phyloP scores from a whole-genome alignment of 2,329 filamentous ascomycete genomes.

The Atkinsonella hypoxylon region DNA sequence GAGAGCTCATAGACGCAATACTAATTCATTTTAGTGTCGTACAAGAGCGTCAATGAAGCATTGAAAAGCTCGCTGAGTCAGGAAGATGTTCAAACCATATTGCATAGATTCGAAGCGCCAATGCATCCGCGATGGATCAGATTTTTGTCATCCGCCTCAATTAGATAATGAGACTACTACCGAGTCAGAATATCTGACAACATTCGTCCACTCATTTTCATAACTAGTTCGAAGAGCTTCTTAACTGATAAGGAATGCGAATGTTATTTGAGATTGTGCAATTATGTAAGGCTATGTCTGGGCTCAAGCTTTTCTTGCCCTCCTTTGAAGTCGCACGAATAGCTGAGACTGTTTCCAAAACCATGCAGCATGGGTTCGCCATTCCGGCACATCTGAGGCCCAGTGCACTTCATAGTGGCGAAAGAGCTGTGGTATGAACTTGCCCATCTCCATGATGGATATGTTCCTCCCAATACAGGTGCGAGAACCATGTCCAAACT shows the following conservation, averaged over 20 bases:
- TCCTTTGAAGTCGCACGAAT: not conserved
- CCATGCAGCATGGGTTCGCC: constrained; percentile 3
- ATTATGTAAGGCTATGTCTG: too few relatives aligned
- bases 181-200: too few relatives aligned
- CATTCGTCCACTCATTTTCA: too few relatives aligned
- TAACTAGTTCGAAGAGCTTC: too few relatives aligned
- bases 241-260: too few relatives aligned
- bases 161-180: not conserved
- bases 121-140: constrained; percentile 10
- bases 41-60: constrained; percentile 5
- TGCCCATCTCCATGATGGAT: constrained; percentile 11
- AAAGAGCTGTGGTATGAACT: constrained; percentile 10
- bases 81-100: constrained; percentile 6
- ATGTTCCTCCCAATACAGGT: constrained; percentile 31
- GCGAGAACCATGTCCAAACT: constrained; percentile 39
- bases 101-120: constrained; percentile 9
- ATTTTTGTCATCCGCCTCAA: constrained; percentile 7
- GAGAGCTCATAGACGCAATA: not conserved
- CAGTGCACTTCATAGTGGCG: constrained; percentile 8
- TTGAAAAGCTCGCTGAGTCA: constrained; percentile 4
- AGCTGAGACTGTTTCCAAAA: constrained; percentile 9
- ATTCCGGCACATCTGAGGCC: constrained; percentile 1
- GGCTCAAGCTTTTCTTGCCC: not conserved
- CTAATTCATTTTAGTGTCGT: constrained; percentile 6
- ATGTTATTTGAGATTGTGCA: too few relatives aligned